Evolutionary conservation across 2,329 filamentous ascomycete species (phyloP), one percentile per base, ranked within the genome.

Genomic region (Penicillium occitanis): DNA sequence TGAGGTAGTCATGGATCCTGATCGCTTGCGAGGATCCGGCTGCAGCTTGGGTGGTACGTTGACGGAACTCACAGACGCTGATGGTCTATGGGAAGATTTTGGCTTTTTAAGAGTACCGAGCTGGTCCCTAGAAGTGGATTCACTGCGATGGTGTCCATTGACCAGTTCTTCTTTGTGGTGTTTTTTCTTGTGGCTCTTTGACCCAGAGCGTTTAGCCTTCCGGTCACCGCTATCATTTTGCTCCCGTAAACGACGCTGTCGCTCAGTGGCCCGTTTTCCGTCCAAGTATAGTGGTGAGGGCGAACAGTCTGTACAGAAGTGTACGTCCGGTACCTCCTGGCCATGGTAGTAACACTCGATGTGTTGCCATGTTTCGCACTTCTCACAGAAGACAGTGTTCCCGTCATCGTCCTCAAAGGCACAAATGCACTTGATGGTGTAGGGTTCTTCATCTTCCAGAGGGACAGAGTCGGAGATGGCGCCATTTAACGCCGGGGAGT

Each of bases 341-440:
- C 75, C 86, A 72, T 92, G 91, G 77, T 98, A 98, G 81, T 96
- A 98, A 81, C 95, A 99, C 76, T 93, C 90, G 73, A 97, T 96
- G 80, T 99, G 95, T 80, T 99, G 95, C 95, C 95, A 99, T 60
- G 93, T 95, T 77, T 97, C 91, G 84, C 95, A 99, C 67, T 85
- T 87, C 77, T 98, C 95, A 84, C 95, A 99, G 79, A 93, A 92
- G 69, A 99, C 96, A 67, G 95, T 99, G 79, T 92, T 94, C 80
- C 95, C 95, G 83, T 99, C 95, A 84, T 99, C 95, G 82, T 96
- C 93, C 77, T 88, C 83, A 79, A 91, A 97, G 77, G 89, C 89
- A 82, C 95, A 99, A 73, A 98, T 96, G 86, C 95, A 99, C 84
- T 96, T 97, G 83, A 98, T 97, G 67, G 92, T 96, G 79, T 96